Base-by-base conservation (phyloP, 2,329 filamentous ascomycete genomes). In the Aspergillus sp. region DNA sequence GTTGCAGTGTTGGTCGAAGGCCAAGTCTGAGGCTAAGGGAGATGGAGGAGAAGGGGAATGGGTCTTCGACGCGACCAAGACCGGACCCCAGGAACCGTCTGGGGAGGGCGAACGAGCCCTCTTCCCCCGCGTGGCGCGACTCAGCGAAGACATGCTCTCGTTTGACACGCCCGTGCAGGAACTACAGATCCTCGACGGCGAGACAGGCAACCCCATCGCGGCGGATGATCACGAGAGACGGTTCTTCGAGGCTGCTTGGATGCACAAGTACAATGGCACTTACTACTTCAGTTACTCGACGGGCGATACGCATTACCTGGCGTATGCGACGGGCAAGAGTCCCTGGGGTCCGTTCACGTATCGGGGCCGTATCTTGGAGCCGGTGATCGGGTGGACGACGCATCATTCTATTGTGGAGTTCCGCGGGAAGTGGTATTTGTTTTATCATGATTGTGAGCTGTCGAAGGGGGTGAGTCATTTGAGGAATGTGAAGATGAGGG, bases 271-370 rank as follows among this genome's bases (percentile, higher is more conserved):
- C 69, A 77, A 82, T 0, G 87, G 82, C 2, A 83, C 79, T 60
- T 92, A 92, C 76, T 91, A 91, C 78, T 90, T 92, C 72, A 88
- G 85, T 57, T 91, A 91, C 78, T 90, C 88, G 63, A 92, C 89
- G 1, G 90, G 90, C 20, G 90, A 92, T 75, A 88, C 90, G 32
- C 90, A 92, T 74, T 90, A 82, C 73, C 78, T 93, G 32, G 88
- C 81, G 63, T 92, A 91, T 70, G 90, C 87, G 1, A 85, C 82
- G 2, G 84, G 87, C 0, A 78, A 84, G 5, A 86, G 76, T 58
- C 90, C 90, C 0, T 75, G 85, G 11, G 90, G 90, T 0, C 90
- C 90, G 0, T 92, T 92, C 67, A 89, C 85, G 1, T 92, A 91
- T 63, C 82, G 80, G 0, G 90, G 90, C 0, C 78, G 85, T 51